These are phyloP conservation scores for Penicillium arizonense DNA, from an alignment of 495 filamentous ascomycete genomes.

Conservation along the genomic window DNA sequence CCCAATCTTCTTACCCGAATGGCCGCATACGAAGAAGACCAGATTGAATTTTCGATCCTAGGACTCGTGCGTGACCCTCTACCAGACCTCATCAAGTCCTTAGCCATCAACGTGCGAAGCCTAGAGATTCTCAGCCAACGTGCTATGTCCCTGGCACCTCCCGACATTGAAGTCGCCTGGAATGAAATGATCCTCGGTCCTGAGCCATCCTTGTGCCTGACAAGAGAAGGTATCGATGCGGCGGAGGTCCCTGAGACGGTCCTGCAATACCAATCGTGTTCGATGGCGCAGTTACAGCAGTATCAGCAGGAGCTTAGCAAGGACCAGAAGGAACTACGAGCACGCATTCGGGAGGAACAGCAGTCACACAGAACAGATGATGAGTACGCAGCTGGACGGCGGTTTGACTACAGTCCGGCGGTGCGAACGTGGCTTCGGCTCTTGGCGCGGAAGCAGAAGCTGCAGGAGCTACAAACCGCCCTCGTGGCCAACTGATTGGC, in stretches of 20 bases:
- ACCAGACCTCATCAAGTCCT: slow-evolving; percentile 30
- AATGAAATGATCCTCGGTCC: slow-evolving; percentile 31
- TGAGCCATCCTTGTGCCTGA: slow-evolving; percentile 34
- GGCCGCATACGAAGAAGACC: slow-evolving; percentile 50
- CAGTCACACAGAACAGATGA: slow-evolving; percentile 42
- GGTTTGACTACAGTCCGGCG: slow-evolving; percentile 49
- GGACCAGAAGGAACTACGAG: slow-evolving; percentile 34
- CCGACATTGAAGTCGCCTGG: background rate
- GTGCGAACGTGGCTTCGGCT: slow-evolving; percentile 44
- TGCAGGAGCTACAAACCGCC: slow-evolving; percentile 25
- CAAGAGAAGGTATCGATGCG: slow-evolving; percentile 30
- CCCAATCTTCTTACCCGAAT: slow-evolving; percentile 50
- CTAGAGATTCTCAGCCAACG: slow-evolving; percentile 35
- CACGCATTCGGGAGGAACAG: slow-evolving; percentile 43
- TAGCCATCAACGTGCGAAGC: slow-evolving; percentile 48
- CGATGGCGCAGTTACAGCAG: slow-evolving; percentile 23
- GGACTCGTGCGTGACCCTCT: slow-evolving; percentile 55
- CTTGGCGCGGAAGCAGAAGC: slow-evolving; percentile 39
- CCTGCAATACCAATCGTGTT: slow-evolving; percentile 17
- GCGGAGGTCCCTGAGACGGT: slow-evolving; percentile 17
- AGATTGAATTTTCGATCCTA: slow-evolving; percentile 58
- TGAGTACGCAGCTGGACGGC: slow-evolving; percentile 42
- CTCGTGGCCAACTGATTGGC: slow-evolving; percentile 11
- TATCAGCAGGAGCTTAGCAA: slow-evolving; percentile 29
- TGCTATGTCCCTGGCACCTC: slow-evolving; percentile 16